phyloP scores from a whole-genome alignment of 192 early-diverging fungal genomes.

The Backusella sp. region DNA sequence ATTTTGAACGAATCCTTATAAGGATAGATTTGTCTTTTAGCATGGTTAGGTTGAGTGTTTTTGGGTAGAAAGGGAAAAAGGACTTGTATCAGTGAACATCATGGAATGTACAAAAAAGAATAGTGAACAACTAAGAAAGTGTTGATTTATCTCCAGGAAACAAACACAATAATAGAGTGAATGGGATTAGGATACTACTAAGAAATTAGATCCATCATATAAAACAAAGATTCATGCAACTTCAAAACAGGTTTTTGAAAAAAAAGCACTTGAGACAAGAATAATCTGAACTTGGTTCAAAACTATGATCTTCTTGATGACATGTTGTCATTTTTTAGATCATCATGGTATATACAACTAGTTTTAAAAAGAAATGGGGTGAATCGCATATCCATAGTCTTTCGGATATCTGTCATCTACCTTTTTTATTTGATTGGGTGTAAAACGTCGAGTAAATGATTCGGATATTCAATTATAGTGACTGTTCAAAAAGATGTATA shows the following conservation, averaged over 20 bases:
- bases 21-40: background rate
- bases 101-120: too few relatives aligned
- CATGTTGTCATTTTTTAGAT: background rate
- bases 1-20: background rate
- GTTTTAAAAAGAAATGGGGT: background rate
- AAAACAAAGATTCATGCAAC: too few relatives aligned
- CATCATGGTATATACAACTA: background rate
- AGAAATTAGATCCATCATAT: too few relatives aligned
- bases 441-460: background rate
- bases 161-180: too few relatives aligned
- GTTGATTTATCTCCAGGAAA: too few relatives aligned
- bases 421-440: background rate
- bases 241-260: too few relatives aligned
- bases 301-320: background rate
- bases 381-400: background rate
- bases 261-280: too few relatives aligned
- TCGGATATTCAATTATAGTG: background rate
- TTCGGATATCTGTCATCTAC: background rate
- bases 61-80: too few relatives aligned
- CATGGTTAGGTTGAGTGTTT: too few relatives aligned
- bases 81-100: too few relatives aligned
- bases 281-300: background rate
- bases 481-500: background rate
- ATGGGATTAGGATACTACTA: too few relatives aligned
- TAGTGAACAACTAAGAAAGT: too few relatives aligned